Base-by-base conservation (phyloP, 208 protist species). In the Trypanosoma cruzi region DNA sequence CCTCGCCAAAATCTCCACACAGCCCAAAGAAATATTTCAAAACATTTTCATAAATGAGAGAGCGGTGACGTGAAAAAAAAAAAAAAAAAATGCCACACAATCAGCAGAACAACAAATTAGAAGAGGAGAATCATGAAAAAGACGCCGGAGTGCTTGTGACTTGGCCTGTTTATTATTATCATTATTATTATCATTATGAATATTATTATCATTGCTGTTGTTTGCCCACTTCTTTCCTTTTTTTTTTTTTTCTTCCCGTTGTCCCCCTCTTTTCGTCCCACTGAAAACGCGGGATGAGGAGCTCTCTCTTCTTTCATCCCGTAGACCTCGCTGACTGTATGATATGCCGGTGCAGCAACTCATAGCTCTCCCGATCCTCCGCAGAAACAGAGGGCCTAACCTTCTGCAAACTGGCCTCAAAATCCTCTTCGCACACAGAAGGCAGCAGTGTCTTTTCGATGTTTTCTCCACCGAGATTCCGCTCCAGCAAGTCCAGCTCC, bases 351-450 rank as follows among this genome's bases (percentile, higher is more conserved):
- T 85, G 77, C 54, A 94, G 72, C 28, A 58, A 71, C 52, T 96
- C 91, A 75, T 96, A 96, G 65, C 75, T 86, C 28, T 64, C 55
- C 29, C 91, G 66, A 53, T 96, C 91, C 20, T 78, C 77, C 4
- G 80, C 79, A 2, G 88, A 92, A 16, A 96, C 91, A 37, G 88
- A 94, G 0, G 91, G 91, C 71, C 80, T 82, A 34, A 96, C 80
- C 73, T 89, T 91, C 4, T 59, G 44, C 42, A 96, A 60, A 50
- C 83, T 86, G 4, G 32, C 57, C 42, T 90, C 83, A 52, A 96
- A 94, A 75, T 96, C 81, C 20, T 71, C 65, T 29, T 32, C 13
- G 46, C 72, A 77, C 40, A 96, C 92, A 54, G 79, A 82, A 0
- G 91, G 91, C 49, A 96, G 54, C 36, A 81, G 83, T 0, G 65